Evolutionary conservation across 192 early-diverging fungal species (phyloP).

Genomic region (Coemansia sp.): DNA sequence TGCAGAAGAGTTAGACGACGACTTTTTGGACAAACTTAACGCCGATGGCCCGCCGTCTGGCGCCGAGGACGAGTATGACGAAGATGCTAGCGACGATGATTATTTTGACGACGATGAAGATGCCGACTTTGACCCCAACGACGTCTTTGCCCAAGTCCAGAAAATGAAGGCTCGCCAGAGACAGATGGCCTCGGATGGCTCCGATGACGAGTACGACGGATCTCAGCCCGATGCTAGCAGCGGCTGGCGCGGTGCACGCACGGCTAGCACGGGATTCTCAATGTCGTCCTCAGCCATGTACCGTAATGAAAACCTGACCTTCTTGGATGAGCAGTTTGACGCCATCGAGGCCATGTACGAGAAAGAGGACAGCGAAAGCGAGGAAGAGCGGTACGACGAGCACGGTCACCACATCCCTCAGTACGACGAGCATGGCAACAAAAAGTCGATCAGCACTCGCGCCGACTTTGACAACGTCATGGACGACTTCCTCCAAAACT

Average conservation of each 20-base stretch:
- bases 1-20: constrained; percentile 77
- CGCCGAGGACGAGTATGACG: constrained; percentile 49
- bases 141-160: constrained; percentile 44
- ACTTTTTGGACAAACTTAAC: constrained; percentile 80
- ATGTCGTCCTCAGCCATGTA: constrained; percentile 94
- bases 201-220: constrained; percentile 10
- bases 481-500: constrained; percentile 76
- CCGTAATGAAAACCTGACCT: constrained; percentile 85
- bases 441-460: constrained; percentile 56
- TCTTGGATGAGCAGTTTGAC: constrained; percentile 95
- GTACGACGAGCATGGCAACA: constrained; percentile 55
- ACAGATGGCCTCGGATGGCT: constrained; percentile 51
- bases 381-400: constrained; percentile 56
- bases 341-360: constrained; percentile 59
- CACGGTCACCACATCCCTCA: constrained; percentile 57
- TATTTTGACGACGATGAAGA: constrained; percentile 38
- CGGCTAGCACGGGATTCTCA: constrained; percentile 64
- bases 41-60: constrained; percentile 66
- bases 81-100: constrained; percentile 44
- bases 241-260: constrained; percentile 48
- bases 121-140: constrained; percentile 44
- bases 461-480: constrained; percentile 74
- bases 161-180: constrained; percentile 47
- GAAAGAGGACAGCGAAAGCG: constrained; percentile 28
- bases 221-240: not conserved